These are phyloP conservation scores for Cryphonectria carpinicola DNA, from an alignment of 2,329 filamentous ascomycete species.

Conservation along the genomic window DNA sequence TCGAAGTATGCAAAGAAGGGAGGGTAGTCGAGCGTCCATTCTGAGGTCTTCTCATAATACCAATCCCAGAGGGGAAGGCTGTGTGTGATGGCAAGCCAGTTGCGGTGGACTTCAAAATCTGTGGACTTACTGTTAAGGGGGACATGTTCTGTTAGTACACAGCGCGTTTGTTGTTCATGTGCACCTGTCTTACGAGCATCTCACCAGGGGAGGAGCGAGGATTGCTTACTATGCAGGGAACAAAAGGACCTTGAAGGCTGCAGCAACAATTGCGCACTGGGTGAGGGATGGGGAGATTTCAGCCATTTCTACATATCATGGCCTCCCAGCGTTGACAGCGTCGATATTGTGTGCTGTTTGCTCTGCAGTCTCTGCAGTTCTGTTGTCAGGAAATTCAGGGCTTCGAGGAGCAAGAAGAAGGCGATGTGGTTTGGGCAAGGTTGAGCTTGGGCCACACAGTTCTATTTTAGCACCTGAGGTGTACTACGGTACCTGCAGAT, in stretches of 20 bases:
- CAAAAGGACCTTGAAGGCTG: slow-evolving; percentile 87
- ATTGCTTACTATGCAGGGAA: slow-evolving; percentile 88
- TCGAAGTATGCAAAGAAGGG: slow-evolving; percentile 98
- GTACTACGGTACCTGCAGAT: slow-evolving; percentile 2
- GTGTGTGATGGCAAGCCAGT: slow-evolving; percentile 96
- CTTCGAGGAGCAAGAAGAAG: slow-evolving; percentile 1
- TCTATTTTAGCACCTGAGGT: slow-evolving; percentile 12
- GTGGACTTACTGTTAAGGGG: slow-evolving; percentile 79
- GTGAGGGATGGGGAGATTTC: slow-evolving; percentile 84
- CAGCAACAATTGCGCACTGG: slow-evolving; percentile 84
- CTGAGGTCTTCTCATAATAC: slow-evolving; percentile 97
- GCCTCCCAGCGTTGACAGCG: slow-evolving; percentile 1
- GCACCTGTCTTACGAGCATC: not conserved
- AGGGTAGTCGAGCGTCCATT: slow-evolving; percentile 99
- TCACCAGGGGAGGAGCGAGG: not conserved
- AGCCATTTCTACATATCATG: slow-evolving; percentile 60
- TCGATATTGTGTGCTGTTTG: slow-evolving; percentile 5
- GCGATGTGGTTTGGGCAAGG: slow-evolving; percentile 22
- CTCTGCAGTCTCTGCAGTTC: not conserved
- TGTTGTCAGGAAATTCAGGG: slow-evolving; percentile 8
- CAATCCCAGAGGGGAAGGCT: slow-evolving; percentile 85
- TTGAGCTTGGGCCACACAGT: slow-evolving; percentile 22
- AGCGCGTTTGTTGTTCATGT: not conserved
- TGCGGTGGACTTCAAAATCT: slow-evolving; percentile 97
- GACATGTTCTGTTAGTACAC: slow-evolving; percentile 29